Evolutionary conservation across 1,284 basidiomycete genomes (phyloP).

Genomic region (Pyrrhoderma lamaoense): DNA sequence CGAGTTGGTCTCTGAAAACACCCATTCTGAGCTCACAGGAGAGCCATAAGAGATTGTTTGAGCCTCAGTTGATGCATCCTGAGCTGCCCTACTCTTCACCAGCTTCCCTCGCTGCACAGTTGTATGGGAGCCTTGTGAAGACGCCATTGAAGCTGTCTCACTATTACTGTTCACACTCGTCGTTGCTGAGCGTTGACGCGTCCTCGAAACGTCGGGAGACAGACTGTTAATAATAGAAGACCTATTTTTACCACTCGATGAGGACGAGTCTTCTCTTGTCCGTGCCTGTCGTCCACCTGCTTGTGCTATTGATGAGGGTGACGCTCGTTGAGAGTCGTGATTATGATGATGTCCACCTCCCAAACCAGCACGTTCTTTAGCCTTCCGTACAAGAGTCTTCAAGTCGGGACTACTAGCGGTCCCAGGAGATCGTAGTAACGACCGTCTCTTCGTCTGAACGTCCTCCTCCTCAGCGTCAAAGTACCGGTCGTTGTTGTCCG

Average conservation of each 20-base stretch:
- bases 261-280: too few species aligned
- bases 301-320: not conserved
- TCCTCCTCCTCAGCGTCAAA: slow-evolving; percentile 65
- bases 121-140: slow-evolving; percentile 12
- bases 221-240: slow-evolving; percentile 6
- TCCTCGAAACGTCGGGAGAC: slow-evolving; percentile 18
- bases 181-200: slow-evolving; percentile 32
- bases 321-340: not conserved
- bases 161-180: slow-evolving; percentile 20
- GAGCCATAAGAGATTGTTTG: slow-evolving; percentile 19
- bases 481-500: slow-evolving; percentile 40
- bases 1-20: slow-evolving; percentile 27
- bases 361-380: slow-evolving; percentile 52
- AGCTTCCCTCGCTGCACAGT: slow-evolving; percentile 11
- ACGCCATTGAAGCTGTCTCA: slow-evolving; percentile 8
- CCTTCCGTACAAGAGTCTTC: slow-evolving; percentile 74
- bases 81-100: slow-evolving; percentile 6
- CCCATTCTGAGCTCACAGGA: slow-evolving; percentile 43
- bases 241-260: too few species aligned
- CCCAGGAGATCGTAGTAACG: slow-evolving; percentile 80
- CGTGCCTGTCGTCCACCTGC: too few species aligned
- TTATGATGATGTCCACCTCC: not conserved
- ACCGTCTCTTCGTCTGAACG: slow-evolving; percentile 66
- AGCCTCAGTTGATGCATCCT: not conserved
- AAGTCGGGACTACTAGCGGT: slow-evolving; percentile 86